Evolutionary conservation across 805 yeast species (phyloP).

Genomic region (Dipodascus albidus): DNA sequence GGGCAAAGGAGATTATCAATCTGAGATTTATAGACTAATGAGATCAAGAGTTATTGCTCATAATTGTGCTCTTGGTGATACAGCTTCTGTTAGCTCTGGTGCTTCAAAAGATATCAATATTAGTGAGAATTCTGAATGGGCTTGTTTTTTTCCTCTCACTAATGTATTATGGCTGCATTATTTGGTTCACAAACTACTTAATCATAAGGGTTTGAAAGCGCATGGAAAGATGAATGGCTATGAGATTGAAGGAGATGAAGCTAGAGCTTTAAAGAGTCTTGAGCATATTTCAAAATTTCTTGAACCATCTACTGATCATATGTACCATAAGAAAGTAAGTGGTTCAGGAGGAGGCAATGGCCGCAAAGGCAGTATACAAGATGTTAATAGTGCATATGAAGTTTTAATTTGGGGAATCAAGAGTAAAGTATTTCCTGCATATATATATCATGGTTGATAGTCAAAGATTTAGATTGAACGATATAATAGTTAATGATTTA

Average conservation of each 20-base stretch:
- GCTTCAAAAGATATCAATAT: conserved; percentile 10
- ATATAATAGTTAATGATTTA: not conserved
- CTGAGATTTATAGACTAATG: conserved; percentile 50
- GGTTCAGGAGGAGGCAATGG: not conserved
- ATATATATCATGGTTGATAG: not conserved
- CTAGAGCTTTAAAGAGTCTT: not conserved
- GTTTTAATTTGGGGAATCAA: not conserved
- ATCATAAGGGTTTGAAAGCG: conserved; percentile 26
- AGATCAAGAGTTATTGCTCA: conserved; percentile 16
- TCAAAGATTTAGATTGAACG: not conserved
- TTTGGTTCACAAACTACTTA: conserved; percentile 38
- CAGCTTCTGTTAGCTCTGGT: not conserved
- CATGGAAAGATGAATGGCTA: not conserved
- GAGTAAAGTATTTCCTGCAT: not conserved
- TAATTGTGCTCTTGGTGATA: not conserved
- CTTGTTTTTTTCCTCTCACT: conserved; percentile 34
- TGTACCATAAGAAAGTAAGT: not conserved
- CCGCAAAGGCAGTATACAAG: not conserved
- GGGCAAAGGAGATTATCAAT: conserved; percentile 51
- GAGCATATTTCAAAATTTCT: not conserved
- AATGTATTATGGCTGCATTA: conserved; percentile 59
- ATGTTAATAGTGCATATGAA: not conserved
- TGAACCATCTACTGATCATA: not conserved
- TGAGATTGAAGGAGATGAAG: not conserved
- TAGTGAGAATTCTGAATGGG: conserved; percentile 31